A percentile compares a stretch with the other conserved stretches of the same genome.
Evolutionary conservation across 2,329 filamentous ascomycete genomes (phyloP).

Genomic region (Trichoderma atrobrunneum): DNA sequence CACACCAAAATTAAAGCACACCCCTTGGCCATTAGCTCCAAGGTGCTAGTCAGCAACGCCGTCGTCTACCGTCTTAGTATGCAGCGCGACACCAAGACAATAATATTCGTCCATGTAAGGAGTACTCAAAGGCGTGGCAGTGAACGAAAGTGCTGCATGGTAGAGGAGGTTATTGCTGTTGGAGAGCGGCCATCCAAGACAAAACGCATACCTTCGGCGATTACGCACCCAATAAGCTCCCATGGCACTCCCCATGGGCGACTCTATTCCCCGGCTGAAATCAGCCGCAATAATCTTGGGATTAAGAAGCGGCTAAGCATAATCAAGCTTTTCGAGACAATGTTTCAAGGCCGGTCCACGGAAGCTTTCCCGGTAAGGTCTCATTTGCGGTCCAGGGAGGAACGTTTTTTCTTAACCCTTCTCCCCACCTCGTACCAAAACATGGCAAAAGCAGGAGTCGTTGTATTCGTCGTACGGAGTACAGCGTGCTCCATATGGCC

Average conservation of each 20-base stretch:
- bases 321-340: constrained; percentile 3
- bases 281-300: background rate
- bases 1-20: background rate
- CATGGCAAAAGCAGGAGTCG: background rate
- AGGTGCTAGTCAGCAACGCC: background rate
- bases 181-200: background rate
- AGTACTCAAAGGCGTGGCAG: background rate
- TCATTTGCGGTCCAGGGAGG: background rate
- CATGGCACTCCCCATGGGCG: background rate
- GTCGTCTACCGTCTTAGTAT: background rate
- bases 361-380: constrained; percentile 3
- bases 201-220: background rate
- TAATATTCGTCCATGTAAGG: background rate
- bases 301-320: background rate
- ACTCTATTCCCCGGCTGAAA: background rate
- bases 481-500: background rate
- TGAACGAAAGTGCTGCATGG: background rate
- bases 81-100: background rate
- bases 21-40: background rate
- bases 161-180: background rate
- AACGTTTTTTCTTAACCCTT: background rate
- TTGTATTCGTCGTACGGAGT: background rate
- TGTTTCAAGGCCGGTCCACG: background rate
- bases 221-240: background rate
- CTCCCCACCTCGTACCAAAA: background rate